Evolutionary conservation across 257 asterid species (phyloP).

Genomic region (Lantana camara): DNA sequence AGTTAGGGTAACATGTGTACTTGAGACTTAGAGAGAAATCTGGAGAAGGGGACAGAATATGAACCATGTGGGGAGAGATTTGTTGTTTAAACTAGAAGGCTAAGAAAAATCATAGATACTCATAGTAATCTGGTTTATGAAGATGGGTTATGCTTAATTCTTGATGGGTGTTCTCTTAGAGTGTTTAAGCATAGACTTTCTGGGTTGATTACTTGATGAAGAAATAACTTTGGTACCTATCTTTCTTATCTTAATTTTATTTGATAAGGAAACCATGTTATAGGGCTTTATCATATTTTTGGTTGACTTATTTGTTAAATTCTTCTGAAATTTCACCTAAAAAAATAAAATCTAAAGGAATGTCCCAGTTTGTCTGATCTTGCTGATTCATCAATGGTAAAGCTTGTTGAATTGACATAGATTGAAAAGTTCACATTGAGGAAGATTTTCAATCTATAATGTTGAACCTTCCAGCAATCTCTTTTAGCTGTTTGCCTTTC

Average conservation of each 20-base stretch:
- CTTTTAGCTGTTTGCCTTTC: conserved; percentile 12
- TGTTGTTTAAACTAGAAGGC: conserved; percentile 19
- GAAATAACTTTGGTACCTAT: conserved; percentile 9
- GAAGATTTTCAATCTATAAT: conserved; percentile 5
- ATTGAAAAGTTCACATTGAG: background rate
- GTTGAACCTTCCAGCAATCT: conserved; percentile 16
- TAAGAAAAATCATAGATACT: background rate
- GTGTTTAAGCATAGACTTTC: background rate
- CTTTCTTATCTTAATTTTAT: background rate
- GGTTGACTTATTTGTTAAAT: background rate
- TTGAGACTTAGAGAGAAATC: conserved; percentile 18
- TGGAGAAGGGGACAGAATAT: conserved; percentile 8
- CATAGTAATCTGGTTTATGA: background rate
- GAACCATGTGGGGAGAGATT: conserved; percentile 15
- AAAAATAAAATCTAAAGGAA: conserved; percentile 6
- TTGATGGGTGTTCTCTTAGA: conserved; percentile 18
- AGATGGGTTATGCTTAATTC: conserved; percentile 7
- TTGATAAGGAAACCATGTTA: background rate
- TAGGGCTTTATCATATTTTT: conserved; percentile 7
- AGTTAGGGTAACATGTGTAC: conserved; percentile 7
- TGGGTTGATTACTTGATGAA: conserved; percentile 17
- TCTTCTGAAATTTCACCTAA: background rate
- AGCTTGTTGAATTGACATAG: conserved; percentile 7
- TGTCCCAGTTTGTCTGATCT: conserved; percentile 10
- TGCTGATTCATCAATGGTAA: conserved; percentile 16